These are phyloP conservation scores for Aegilops tauschii DNA, from an alignment of 176 grass and related monocot species.

Conservation along the genomic window DNA sequence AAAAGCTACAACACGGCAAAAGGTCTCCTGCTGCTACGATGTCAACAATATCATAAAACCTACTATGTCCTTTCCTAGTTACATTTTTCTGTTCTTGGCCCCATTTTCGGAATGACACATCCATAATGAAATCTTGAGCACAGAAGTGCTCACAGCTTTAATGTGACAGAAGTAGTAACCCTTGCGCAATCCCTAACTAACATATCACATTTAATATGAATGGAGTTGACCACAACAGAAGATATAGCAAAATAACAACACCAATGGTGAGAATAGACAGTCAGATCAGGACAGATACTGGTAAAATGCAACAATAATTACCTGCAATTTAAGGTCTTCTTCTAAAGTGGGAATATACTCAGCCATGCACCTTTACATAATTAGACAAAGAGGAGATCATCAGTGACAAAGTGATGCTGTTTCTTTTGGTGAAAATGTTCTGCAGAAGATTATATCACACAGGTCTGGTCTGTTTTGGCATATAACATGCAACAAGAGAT, in stretches of 20 bases:
- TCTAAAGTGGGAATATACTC: constrained; percentile 78
- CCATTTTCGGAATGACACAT: background rate
- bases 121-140: constrained; percentile 14
- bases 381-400: constrained; percentile 17
- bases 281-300: background rate
- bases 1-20: background rate
- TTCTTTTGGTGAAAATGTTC: background rate
- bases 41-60: background rate
- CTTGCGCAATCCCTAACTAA: background rate
- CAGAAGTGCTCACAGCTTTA: background rate
- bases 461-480: background rate
- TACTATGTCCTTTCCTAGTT: constrained; percentile 3
- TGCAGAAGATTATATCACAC: constrained; percentile 6
- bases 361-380: constrained; percentile 78
- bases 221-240: background rate
- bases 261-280: background rate
- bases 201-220: constrained; percentile 13
- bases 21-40: background rate
- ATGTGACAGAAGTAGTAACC: background rate
- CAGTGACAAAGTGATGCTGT: background rate
- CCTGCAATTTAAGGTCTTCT: constrained; percentile 70
- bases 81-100: background rate
- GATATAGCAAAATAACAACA: constrained; percentile 3
- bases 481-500: background rate
- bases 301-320: constrained; percentile 29